Conservation (phyloP, 176 grass and related monocot genomes). For the Alloteropsis semialata region DNA sequence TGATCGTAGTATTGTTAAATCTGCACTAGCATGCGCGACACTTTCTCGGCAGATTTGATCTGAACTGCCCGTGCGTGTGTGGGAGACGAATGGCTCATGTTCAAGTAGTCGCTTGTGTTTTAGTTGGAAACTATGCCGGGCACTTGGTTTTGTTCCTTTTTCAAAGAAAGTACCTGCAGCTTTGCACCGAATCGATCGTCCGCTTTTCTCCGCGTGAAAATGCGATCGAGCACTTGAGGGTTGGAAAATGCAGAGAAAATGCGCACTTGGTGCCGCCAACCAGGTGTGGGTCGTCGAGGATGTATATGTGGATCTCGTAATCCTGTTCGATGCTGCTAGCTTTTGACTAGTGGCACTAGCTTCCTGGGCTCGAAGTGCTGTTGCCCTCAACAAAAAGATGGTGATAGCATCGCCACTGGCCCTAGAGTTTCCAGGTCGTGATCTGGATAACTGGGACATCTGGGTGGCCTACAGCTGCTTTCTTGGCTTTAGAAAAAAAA, state of each 20-base stretch:
- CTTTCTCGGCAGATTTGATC: neutral
- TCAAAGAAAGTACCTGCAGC: neutral
- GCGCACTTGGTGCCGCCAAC: neutral
- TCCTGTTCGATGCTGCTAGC: neutral
- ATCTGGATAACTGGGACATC: conserved; percentile 20
- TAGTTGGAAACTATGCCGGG: neutral
- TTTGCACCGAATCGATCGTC: neutral
- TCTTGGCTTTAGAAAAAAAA: conserved; percentile 20
- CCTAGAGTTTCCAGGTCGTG: conserved; percentile 21
- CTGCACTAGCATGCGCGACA: neutral
- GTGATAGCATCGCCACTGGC: neutral
- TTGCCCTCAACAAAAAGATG: conserved; percentile 46
- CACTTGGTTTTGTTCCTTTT: neutral
- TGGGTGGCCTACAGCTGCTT: conserved; percentile 15
- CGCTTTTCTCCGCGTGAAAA: conserved; percentile 7
- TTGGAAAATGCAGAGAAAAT: conserved; percentile 40
- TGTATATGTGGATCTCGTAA: neutral
- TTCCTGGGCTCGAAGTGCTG: conserved; percentile 34
- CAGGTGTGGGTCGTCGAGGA: neutral
- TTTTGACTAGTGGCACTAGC: conserved; percentile 24
- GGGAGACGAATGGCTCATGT: neutral
- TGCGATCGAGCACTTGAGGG: neutral
- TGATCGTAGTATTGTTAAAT: neutral
- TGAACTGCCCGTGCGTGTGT: neutral
- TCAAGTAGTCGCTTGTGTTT: neutral